Evolutionary conservation across 2,329 filamentous ascomycete species (phyloP), one percentile per base, ranked within the genome.

Genomic region (Colletotrichum scovillei): DNA sequence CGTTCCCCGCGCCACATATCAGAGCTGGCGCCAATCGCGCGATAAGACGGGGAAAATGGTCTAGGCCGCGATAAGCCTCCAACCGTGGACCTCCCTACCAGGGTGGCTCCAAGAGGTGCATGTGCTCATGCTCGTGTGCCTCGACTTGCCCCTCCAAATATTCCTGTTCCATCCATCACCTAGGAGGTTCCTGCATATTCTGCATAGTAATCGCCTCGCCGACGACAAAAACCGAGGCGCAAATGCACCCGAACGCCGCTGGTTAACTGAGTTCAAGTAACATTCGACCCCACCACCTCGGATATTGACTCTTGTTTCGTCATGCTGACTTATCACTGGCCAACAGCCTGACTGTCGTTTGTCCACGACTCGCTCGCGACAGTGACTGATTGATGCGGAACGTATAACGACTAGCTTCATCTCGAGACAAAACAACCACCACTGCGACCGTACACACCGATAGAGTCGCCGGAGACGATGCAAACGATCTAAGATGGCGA

Each of bases 401-500:
- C 22, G 14, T 16, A 16, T 35, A 64, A 35, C 67, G 56, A n/a
- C 58, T 35, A 57, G 42, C 53, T 56, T n/a, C 4, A 53, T 56
- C 28, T 22, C 26, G 8, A 65, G 42, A 56, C 53, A 14, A 11
- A 30, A 30, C 49, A 60, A 46, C 3, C 32, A 8, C 24, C 24
- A 46, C 22, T 28, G 19, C 53, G 22, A 14, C 49, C 38, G 38
- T 24, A 74, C 26, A 63, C 7, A 58, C 24, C 57, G 24, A 28
- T 32, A 11, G 63, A 52, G 55, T 53, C 28, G 32, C 35, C 26
- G 67, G 71, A 52, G 67, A 70, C 71, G 67, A 73, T 67, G 58
- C 78, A 74, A 60, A 79, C 79, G 76, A 76, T 65, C 55, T 73
- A 79, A 66, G 63, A 84, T 84, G 82, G 81, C 81, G 63, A 83